Evolutionary conservation across 768 basidiomycete species (phyloP).

Genomic region (Hortiboletus campestris): DNA sequence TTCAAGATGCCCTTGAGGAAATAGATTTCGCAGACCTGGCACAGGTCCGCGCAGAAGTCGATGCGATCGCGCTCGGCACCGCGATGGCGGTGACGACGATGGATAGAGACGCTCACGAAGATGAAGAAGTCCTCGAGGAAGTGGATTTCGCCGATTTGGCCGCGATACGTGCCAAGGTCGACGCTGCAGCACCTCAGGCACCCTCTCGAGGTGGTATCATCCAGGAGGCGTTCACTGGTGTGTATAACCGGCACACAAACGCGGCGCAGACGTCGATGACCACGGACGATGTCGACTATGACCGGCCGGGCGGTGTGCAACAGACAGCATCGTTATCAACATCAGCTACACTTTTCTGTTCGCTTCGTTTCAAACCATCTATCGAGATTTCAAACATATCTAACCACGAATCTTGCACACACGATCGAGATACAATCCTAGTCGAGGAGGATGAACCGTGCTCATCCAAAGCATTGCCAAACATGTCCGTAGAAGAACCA

Average conservation of each 20-base stretch:
- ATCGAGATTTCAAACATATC: background rate
- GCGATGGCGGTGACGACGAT: background rate
- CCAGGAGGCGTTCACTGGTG: conserved; percentile 39
- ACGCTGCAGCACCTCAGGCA: background rate
- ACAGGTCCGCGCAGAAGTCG: conserved; percentile 43
- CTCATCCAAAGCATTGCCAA: too few species aligned
- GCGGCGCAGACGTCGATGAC: background rate
- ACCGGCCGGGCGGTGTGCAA: background rate
- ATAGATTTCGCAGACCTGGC: conserved; percentile 67
- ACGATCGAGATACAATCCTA: background rate
- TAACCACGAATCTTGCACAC: background rate
- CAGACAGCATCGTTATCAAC: background rate
- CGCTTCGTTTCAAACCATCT: background rate
- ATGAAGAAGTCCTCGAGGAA: conserved; percentile 45
- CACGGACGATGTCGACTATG: conserved; percentile 1
- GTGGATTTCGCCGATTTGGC: conserved; percentile 51
- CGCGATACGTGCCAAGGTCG: conserved; percentile 18
- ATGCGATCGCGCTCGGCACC: conserved; percentile 20
- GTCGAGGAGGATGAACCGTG: background rate
- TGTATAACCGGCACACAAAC: conserved; percentile 27
- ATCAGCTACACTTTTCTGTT: conserved; percentile 2
- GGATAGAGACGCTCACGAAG: conserved; percentile 8
- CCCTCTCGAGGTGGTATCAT: conserved; percentile 17
- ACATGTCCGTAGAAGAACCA: background rate
- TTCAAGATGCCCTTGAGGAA: conserved; percentile 45